Percentiles rank a stretch among this genome's conserved stretches.
Conservation (phyloP, 2,329 filamentous ascomycete genomes). For the Escovopsis weberi region DNA sequence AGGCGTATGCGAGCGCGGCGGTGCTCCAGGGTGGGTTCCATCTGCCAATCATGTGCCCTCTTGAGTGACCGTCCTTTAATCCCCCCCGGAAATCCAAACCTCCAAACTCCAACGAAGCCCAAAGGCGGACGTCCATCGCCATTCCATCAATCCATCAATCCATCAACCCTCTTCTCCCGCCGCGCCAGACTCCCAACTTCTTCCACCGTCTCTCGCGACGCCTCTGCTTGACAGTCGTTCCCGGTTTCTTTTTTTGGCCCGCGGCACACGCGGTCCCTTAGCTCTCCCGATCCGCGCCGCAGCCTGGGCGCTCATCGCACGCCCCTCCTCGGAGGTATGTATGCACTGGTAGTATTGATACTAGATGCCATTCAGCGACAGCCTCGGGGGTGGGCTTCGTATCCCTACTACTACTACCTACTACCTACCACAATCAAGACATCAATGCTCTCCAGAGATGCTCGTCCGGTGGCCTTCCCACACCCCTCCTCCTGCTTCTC, state of each 20-base stretch:
- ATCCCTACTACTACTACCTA: too few relatives aligned
- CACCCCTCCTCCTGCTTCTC: too few relatives aligned
- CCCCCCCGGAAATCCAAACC: conserved; percentile 5
- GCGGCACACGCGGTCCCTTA: conserved; percentile 20
- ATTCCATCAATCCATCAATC: conserved; percentile 12
- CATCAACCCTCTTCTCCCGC: conserved; percentile 16
- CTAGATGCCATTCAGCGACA: too few relatives aligned
- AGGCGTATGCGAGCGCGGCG: too few relatives aligned
- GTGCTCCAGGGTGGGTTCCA: conserved; percentile 1
- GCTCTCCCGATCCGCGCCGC: conserved; percentile 11
- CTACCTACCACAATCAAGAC: too few relatives aligned
- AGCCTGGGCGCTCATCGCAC: conserved; percentile 9
- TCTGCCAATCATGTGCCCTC: conserved; percentile 21
- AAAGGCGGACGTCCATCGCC: not conserved
- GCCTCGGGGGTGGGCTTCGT: too few relatives aligned
- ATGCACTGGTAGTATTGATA: too few relatives aligned
- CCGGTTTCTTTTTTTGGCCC: too few relatives aligned
- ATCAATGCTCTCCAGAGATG: too few relatives aligned
- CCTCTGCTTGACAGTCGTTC: conserved; percentile 5
- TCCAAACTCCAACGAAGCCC: not conserved
- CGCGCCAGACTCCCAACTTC: conserved; percentile 12
- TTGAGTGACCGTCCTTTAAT: conserved; percentile 8
- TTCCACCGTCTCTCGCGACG: conserved; percentile 8
- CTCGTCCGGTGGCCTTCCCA: too few relatives aligned
- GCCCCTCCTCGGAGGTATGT: too few relatives aligned